Base-by-base conservation (phyloP, 441 rosid species). In the Euphorbia celastroides region DNA sequence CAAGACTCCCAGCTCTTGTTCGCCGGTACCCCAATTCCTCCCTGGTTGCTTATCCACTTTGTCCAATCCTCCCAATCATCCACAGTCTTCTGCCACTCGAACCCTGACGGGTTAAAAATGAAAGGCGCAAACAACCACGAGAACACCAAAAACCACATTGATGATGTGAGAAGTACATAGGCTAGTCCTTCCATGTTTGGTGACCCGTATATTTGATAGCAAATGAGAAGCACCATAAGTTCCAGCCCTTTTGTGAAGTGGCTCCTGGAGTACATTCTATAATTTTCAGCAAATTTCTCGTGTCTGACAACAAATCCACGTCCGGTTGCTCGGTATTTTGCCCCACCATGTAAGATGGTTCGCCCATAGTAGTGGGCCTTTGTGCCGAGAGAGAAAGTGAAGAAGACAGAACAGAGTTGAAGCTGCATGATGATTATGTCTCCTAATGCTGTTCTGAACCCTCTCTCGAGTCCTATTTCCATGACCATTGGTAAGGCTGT, bases 61-160 rank as follows among this genome's bases (percentile, higher is more conserved):
- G 82, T 12, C 97, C 98, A 93, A 67, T 93, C 98, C 27, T 93
- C 98, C 94, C 90, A 93, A 65, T 93, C 98, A 51, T 93, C 98
- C 26, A 93, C 97, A 70, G 88, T 84, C 81, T 93, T 90, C 76
- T 93, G 97, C 98, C 98, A 90, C n/a, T n/a, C n/a, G n/a, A n/a
- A n/a, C n/a, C n/a, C n/a, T n/a, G n/a, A n/a, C n/a, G n/a, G n/a
- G n/a, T 61, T 93, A 96, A 58, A 88, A 56, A 90, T 81, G 73
- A 93, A 93, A 20, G 98, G 98, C 28, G 89, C 84, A 59, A 90
- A 93, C 72, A 93, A 60, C 90, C 90, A 93, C 13, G 98, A 93
- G 27, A 66, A 77, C 7, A 93, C 98, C 19, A 93, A 58, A 81
- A 93, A 93, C 98, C 98, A 93, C 74, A 92, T 87, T 64, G 98